These are phyloP conservation scores for Dicorynia guianensis DNA, from an alignment of 306 rosid species.

Conservation along the genomic window DNA sequence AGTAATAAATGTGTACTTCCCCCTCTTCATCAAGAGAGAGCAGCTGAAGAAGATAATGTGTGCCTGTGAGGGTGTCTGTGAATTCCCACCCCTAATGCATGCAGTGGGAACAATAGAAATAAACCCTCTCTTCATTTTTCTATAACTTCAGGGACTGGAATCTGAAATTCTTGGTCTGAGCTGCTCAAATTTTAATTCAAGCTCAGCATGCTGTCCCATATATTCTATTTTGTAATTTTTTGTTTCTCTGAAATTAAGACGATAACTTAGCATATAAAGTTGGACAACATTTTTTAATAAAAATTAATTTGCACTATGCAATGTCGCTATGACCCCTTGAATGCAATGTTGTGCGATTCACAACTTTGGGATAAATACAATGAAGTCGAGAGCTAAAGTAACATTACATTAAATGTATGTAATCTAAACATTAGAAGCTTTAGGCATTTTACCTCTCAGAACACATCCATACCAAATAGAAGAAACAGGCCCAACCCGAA, in stretches of 20 bases:
- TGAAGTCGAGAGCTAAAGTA: not conserved
- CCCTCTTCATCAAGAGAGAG: slow-evolving; percentile 11
- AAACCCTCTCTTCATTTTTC: not conserved
- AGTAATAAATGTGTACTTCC: not conserved
- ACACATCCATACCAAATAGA: slow-evolving; percentile 98
- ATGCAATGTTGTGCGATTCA: too few relatives aligned
- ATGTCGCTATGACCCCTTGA: too few relatives aligned
- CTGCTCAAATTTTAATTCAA: slow-evolving; percentile 6
- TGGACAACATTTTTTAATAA: slow-evolving; percentile 5
- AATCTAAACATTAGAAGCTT: not conserved
- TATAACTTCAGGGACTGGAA: not conserved
- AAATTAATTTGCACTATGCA: too few relatives aligned
- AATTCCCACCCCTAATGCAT: not conserved
- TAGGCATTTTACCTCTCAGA: slow-evolving; percentile 70
- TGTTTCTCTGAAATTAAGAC: not conserved
- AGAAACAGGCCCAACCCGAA: slow-evolving; percentile 74
- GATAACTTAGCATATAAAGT: not conserved
- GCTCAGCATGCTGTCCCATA: not conserved
- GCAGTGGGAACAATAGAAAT: too few relatives aligned
- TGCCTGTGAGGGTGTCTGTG: not conserved
- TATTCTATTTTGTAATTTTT: not conserved
- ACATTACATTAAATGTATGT: not conserved
- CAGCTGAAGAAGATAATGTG: slow-evolving; percentile 9
- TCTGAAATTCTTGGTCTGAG: not conserved
- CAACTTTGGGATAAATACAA: slow-evolving; percentile 3